phyloP scores from a whole-genome alignment of 2,329 filamentous ascomycete genomes.

The Hymenoscyphus repandus region DNA sequence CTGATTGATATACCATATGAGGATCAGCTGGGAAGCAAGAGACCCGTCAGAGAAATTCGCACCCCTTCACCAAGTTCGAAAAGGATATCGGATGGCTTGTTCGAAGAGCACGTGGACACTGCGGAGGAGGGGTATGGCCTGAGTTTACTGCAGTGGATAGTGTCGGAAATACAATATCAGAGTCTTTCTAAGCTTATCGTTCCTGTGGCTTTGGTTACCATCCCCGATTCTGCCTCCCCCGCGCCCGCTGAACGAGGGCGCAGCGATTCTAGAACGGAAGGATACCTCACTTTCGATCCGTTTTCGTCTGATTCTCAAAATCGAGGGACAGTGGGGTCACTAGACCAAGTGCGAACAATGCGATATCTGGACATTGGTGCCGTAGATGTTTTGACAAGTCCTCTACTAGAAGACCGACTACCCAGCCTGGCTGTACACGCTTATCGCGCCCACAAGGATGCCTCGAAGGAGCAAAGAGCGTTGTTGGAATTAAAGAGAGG shows the following conservation, averaged over 20 bases:
- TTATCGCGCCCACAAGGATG: conserved; percentile 75
- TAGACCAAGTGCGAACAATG: conserved; percentile 50
- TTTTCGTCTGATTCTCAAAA: conserved; percentile 16
- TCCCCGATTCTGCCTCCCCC: conserved; percentile 29
- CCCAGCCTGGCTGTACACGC: conserved; percentile 76
- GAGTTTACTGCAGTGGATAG: conserved; percentile 41
- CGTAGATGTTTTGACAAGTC: conserved; percentile 77
- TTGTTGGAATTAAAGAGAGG: conserved; percentile 68
- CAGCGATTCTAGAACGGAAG: conserved; percentile 16
- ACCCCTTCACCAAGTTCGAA: conserved; percentile 30
- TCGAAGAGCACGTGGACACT: conserved; percentile 28
- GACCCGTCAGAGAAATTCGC: conserved; percentile 29
- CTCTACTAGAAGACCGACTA: conserved; percentile 67
- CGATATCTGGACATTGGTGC: conserved; percentile 82
- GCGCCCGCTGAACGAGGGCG: conserved; percentile 15
- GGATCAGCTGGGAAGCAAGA: conserved; percentile 30
- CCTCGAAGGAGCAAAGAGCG: conserved; percentile 65
- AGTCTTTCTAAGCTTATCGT: conserved; percentile 43
- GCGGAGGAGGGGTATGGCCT: conserved; percentile 43
- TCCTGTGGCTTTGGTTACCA: conserved; percentile 37
- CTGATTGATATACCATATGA: conserved; percentile 46
- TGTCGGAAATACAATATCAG: conserved; percentile 44
- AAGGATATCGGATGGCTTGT: conserved; percentile 36
- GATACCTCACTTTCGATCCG: conserved; percentile 16
- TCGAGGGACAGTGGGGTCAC: conserved; percentile 33